phyloP scores from a whole-genome alignment of 768 basidiomycete species.

The Cystobasidium ongulense region DNA sequence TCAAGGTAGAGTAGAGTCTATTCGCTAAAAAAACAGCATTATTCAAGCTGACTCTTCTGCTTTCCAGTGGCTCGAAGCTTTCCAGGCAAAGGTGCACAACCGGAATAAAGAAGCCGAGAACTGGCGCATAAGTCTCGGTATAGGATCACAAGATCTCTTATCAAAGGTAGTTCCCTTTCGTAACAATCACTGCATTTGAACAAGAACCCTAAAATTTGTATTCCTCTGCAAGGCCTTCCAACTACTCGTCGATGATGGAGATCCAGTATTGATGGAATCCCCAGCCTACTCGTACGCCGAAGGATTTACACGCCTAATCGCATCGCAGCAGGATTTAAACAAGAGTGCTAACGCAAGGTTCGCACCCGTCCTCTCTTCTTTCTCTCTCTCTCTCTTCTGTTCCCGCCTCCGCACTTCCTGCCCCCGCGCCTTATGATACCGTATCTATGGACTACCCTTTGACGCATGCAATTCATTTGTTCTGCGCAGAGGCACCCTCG shows the following conservation, averaged over 20 bases:
- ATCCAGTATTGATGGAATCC: conserved; percentile 70
- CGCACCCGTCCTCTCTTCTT: background rate
- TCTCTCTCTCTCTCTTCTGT: background rate
- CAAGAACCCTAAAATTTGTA: background rate
- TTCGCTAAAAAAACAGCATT: too few species aligned
- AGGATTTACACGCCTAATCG: conserved; percentile 2
- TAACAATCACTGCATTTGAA: background rate
- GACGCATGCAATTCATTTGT: conserved; percentile 8
- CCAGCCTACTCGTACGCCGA: conserved; percentile 56
- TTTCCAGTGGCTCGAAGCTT: conserved; percentile 61
- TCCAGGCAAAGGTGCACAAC: conserved; percentile 66
- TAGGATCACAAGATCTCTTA: conserved; percentile 80
- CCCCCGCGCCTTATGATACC: too few species aligned
- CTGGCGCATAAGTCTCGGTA: conserved; percentile 70
- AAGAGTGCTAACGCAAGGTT: conserved; percentile 16
- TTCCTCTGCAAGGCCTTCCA: conserved; percentile 59
- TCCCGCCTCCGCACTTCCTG: background rate
- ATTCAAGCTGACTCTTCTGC: conserved; percentile 26
- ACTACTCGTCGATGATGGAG: conserved; percentile 67
- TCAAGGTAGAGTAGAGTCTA: too few species aligned
- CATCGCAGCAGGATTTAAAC: background rate
- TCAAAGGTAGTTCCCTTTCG: conserved; percentile 57
- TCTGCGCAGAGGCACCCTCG: conserved; percentile 45
- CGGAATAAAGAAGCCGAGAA: conserved; percentile 51
- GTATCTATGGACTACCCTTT: background rate